Conservation (phyloP, 805 yeast species). For the Maudiozyma serrabonitensis region DNA sequence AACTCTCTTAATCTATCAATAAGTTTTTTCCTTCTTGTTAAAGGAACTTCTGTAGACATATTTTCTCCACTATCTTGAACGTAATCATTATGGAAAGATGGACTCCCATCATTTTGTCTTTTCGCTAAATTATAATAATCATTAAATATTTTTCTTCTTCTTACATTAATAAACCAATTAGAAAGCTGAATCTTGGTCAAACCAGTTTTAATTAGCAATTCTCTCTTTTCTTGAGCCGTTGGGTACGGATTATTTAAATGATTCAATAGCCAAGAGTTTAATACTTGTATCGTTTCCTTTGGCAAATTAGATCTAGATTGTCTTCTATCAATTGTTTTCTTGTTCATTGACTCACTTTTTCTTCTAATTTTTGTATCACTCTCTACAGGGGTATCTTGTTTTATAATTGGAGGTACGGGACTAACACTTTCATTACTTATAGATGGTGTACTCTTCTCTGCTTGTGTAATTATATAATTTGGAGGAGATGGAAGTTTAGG, state of each 20-base stretch:
- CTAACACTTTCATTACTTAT: neutral
- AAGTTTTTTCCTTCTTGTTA: slow-evolving; percentile 23
- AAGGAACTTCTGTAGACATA: slow-evolving; percentile 1
- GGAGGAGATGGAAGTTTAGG: neutral
- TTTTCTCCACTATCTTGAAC: slow-evolving; percentile 6
- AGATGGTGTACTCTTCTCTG: neutral
- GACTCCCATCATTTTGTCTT: neutral
- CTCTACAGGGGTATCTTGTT: neutral
- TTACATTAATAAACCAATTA: slow-evolving; percentile 83
- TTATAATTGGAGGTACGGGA: neutral
- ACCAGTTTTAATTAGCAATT: slow-evolving; percentile 62
- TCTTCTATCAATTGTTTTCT: slow-evolving; percentile 1
- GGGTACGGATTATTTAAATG: slow-evolving; percentile 81
- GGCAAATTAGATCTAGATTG: slow-evolving; percentile 59
- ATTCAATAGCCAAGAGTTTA: slow-evolving; percentile 63
- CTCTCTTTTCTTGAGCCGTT: slow-evolving; percentile 65
- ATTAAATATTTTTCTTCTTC: slow-evolving; percentile 55
- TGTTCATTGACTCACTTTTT: neutral
- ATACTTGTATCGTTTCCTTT: slow-evolving; percentile 60
- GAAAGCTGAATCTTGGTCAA: slow-evolving; percentile 70
- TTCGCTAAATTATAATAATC: slow-evolving; percentile 22
- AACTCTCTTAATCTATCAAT: slow-evolving; percentile 28
- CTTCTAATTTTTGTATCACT: neutral
- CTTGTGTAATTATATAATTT: neutral
- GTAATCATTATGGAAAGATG: neutral